Conservation (phyloP, 192 early-diverging fungal genomes). For the Geosiphon pyriformis region DNA sequence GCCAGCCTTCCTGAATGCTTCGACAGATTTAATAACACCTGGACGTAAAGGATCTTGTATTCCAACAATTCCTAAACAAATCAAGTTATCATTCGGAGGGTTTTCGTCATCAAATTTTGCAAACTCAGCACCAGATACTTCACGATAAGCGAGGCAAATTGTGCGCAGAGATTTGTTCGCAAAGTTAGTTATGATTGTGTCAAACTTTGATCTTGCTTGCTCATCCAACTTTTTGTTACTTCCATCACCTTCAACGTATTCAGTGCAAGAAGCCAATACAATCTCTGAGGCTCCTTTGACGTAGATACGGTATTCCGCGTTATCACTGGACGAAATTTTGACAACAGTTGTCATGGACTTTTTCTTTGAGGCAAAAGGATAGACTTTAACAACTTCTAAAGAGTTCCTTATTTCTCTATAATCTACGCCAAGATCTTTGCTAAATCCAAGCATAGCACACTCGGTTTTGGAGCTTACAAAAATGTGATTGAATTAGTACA, state of each 20-base stretch:
- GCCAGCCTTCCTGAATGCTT: slow-evolving; percentile 71
- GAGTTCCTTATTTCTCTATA: slow-evolving; percentile 52
- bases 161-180: slow-evolving; percentile 70
- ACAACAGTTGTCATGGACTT: slow-evolving; percentile 86
- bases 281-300: slow-evolving; percentile 82
- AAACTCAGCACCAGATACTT: slow-evolving; percentile 42
- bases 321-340: slow-evolving; percentile 26
- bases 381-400: slow-evolving; percentile 55
- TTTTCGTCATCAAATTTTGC: slow-evolving; percentile 51
- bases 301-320: slow-evolving; percentile 47
- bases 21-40: slow-evolving; percentile 73
- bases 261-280: slow-evolving; percentile 57
- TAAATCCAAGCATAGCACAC: slow-evolving; percentile 66
- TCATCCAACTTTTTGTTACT: slow-evolving; percentile 41
- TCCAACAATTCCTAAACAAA: slow-evolving; percentile 71
- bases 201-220: slow-evolving; percentile 35
- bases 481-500: neutral
- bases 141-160: slow-evolving; percentile 63
- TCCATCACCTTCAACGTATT: slow-evolving; percentile 54
- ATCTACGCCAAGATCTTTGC: slow-evolving; percentile 55
- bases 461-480: slow-evolving; percentile 62
- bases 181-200: slow-evolving; percentile 49
- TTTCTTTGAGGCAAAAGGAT: slow-evolving; percentile 83
- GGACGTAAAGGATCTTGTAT: slow-evolving; percentile 86
- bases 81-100: slow-evolving; percentile 46